These are phyloP conservation scores for Kodamaea arcana DNA, from an alignment of 1,139 yeast genomes.

Conservation along the genomic window DNA sequence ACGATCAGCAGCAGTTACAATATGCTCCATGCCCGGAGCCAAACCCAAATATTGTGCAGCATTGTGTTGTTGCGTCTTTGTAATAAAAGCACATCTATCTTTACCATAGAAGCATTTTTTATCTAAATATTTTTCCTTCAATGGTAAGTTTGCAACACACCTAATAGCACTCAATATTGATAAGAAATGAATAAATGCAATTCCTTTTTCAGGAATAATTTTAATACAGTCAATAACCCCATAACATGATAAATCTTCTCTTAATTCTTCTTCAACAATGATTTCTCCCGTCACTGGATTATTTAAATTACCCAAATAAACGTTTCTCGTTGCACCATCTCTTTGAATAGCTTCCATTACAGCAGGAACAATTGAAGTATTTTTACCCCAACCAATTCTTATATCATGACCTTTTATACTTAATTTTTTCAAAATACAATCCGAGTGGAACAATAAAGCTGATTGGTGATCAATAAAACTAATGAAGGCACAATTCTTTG, in stretches of 20 bases:
- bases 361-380: slow-evolving; percentile 61
- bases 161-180: slow-evolving; percentile 55
- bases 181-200: slow-evolving; percentile 59
- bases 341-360: slow-evolving; percentile 72
- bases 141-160: slow-evolving; percentile 55
- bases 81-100: slow-evolving; percentile 69
- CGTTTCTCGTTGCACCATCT: slow-evolving; percentile 89
- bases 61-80: slow-evolving; percentile 93
- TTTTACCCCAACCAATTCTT: slow-evolving; percentile 67
- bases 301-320: slow-evolving; percentile 73
- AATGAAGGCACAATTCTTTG: slow-evolving; percentile 58
- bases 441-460: slow-evolving; percentile 58
- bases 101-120: slow-evolving; percentile 59
- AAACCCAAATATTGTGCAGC: slow-evolving; percentile 94
- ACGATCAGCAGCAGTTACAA: slow-evolving; percentile 76
- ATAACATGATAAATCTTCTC: slow-evolving; percentile 46
- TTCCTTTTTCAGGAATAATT: slow-evolving; percentile 54
- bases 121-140: slow-evolving; percentile 51
- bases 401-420: slow-evolving; percentile 56
- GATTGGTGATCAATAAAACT: slow-evolving; percentile 61
- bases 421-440: slow-evolving; percentile 54
- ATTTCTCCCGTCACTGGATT: slow-evolving; percentile 42
- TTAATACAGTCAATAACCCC: slow-evolving; percentile 58
- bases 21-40: slow-evolving; percentile 85
- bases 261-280: slow-evolving; percentile 56